Conservation (phyloP, 176 grass and related monocot genomes). For the Oryza longistaminata region DNA sequence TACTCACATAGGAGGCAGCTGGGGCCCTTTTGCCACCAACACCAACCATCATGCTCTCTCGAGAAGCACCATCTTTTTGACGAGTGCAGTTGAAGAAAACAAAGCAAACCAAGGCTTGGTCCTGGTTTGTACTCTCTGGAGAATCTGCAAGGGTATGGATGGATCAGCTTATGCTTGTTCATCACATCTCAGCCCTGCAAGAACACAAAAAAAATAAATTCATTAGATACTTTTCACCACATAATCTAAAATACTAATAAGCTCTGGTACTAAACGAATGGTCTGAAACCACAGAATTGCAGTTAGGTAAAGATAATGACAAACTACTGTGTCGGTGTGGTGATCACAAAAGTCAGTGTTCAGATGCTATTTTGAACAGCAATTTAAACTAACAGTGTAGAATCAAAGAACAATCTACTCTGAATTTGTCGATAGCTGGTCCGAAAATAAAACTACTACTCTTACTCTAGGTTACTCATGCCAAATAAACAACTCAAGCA, state of each 20-base stretch:
- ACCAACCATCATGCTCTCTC: constrained; percentile 51
- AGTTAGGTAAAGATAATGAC: background rate
- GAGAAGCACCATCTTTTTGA: constrained; percentile 31
- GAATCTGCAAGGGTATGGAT: constrained; percentile 50
- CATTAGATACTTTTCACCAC: too few relatives aligned
- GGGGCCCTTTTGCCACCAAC: constrained; percentile 33
- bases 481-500: constrained; percentile 2
- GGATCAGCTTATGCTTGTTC: constrained; percentile 65
- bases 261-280: background rate
- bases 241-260: too few relatives aligned
- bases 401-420: background rate
- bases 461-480: background rate
- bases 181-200: constrained; percentile 71
- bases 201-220: background rate
- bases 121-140: constrained; percentile 49
- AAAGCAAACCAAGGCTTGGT: constrained; percentile 33
- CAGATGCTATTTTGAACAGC: background rate
- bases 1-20: constrained; percentile 50
- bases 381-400: background rate
- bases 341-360: background rate
- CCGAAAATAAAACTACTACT: background rate
- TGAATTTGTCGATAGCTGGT: background rate
- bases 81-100: constrained; percentile 34
- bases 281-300: background rate
- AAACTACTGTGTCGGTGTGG: background rate